Conservation (phyloP, 495 filamentous ascomycete species). For the Neurospora sp. region DNA sequence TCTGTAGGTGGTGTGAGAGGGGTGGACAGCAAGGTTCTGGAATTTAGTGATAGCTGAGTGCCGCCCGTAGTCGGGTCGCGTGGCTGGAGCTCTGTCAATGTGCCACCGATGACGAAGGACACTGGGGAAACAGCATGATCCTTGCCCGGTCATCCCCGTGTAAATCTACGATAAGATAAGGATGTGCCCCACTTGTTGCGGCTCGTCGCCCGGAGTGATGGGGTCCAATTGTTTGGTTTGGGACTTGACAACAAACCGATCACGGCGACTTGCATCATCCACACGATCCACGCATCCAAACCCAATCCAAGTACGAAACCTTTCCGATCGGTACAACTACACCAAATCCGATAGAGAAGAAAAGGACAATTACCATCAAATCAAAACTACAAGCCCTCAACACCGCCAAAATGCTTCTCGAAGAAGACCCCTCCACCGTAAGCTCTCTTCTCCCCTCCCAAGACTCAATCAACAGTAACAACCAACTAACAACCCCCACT, state of each 20-base stretch:
- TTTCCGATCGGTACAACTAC: no score
- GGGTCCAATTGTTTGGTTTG: slow-evolving; percentile 2
- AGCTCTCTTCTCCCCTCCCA: no score
- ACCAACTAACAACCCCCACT: no score
- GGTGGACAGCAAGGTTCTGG: background rate
- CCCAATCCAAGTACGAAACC: no score
- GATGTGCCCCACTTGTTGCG: background rate
- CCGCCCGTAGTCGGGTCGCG: background rate
- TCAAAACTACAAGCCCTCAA: no score
- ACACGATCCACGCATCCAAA: no score
- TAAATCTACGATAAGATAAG: slow-evolving; percentile 24
- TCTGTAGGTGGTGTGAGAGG: background rate
- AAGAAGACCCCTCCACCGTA: slow-evolving; percentile 84
- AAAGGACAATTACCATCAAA: no score
- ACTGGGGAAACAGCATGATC: slow-evolving; percentile 1
- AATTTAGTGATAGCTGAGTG: slow-evolving; percentile 1
- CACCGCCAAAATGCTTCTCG: slow-evolving; percentile 72
- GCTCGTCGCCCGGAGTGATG: slow-evolving; percentile 14
- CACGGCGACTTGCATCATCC: background rate
- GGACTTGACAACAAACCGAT: slow-evolving; percentile 4
- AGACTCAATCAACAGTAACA: no score
- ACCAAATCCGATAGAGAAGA: no score
- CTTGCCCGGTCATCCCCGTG: background rate
- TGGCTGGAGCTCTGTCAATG: slow-evolving; percentile 17
- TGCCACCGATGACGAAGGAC: slow-evolving; percentile 25